Evolutionary conservation across 208 protist species (phyloP), one percentile per base, ranked within the genome.

Genomic region (Lotmaria passim): DNA sequence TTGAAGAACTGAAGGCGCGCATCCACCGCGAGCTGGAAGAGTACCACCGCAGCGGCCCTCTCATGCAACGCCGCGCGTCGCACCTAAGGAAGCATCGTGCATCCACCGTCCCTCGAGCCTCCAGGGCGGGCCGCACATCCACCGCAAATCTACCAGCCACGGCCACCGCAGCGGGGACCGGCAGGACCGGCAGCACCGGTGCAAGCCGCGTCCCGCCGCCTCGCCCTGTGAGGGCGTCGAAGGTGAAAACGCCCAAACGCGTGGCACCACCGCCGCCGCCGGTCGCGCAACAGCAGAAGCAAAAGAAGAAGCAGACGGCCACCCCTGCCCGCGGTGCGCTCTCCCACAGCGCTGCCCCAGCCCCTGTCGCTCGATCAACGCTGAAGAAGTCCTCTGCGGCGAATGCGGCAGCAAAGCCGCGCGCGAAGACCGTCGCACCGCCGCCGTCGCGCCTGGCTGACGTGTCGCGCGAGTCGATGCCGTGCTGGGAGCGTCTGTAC

Each of bases 1-100:
- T 93, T 34, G 76, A 66, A 14, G 82, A 74, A 36, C 69, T 90
- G 6, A 82, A 87, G 63, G 56, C 14, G 30, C 87, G 87, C 76
- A 90, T 93, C 57, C 83, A 70, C 46, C 72, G 68, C 39, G 87
- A 93, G 63, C 64, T 93, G 64, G 79, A 90, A 55, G 81, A 88
- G 67, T 93, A 93, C 73, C 76, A 78, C 46, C 73, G 67, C 65
- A 69, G 73, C 60, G 72, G 80, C 14, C 78, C 82, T 2, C 64
- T 84, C 39, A 84, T 87, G 70, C 53, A 69, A 39, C 70, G 70
- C 53, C 48, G 30, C 28, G 26, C 44, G 53, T 75, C 60, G 50
- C 46, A 61, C 41, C 57, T 53, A 30, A 34, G 51, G 23, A 62
- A 39, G 59, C 59, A 66, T 39, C 51, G 68, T 53, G 26, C 57